phyloP scores from a whole-genome alignment of 139 green algal species.

The Chlamydomonas incerta region DNA sequence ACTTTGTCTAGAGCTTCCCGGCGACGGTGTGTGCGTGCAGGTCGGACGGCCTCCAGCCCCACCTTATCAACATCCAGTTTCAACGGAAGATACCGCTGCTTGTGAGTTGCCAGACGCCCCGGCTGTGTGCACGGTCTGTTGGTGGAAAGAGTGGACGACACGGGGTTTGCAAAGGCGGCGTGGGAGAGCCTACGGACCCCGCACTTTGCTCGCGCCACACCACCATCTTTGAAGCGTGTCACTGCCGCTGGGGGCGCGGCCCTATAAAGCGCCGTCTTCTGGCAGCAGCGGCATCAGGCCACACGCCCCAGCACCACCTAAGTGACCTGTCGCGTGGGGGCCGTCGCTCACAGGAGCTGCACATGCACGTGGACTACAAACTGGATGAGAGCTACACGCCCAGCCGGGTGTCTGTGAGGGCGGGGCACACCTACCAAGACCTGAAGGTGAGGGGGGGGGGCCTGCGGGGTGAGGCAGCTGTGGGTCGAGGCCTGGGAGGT shows the following conservation, averaged over 20 bases:
- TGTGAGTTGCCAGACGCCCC: constrained; percentile 44
- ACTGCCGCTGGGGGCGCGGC: no score
- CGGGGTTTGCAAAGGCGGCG: no score
- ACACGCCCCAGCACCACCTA: not conserved
- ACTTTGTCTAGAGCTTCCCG: no score
- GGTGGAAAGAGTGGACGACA: no score
- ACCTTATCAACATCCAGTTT: constrained; percentile 96
- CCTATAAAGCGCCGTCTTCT: no score
- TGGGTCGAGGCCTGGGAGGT: no score
- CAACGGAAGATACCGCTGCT: constrained; percentile 78
- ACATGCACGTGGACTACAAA: constrained; percentile 93
- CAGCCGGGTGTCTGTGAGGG: constrained; percentile 84
- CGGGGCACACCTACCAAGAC: constrained; percentile 85
- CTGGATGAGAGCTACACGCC: constrained; percentile 98
- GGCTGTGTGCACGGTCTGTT: no score
- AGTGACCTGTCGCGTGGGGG: no score
- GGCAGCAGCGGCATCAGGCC: no score
- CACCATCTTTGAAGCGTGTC: no score
- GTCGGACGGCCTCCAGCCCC: constrained; percentile 89
- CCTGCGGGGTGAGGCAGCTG: not conserved
- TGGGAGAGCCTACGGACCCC: no score
- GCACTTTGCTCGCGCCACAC: no score
- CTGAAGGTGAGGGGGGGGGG: constrained; percentile 69
- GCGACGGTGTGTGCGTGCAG: constrained; percentile 42
- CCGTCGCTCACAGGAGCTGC: constrained; percentile 83